Evolutionary conservation across 139 green algal genomes (phyloP).

Genomic region (Dunaliella primolecta): DNA sequence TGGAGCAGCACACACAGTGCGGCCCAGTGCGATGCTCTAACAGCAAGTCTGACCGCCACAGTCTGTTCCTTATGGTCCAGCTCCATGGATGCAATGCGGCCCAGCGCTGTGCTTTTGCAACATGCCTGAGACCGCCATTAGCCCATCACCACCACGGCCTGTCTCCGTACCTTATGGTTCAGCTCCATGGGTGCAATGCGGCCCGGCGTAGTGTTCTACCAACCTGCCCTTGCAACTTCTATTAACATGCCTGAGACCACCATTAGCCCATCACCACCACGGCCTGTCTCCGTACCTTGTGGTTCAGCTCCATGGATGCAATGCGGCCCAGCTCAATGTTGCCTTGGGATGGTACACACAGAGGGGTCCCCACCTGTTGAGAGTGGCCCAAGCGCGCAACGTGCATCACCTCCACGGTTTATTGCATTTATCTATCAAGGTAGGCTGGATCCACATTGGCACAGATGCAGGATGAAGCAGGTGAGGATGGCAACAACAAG

Average conservation of each 20-base stretch:
- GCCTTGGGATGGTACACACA: slow-evolving; percentile 54
- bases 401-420: background rate
- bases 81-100: slow-evolving; percentile 90
- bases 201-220: slow-evolving; percentile 83
- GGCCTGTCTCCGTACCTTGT: no score
- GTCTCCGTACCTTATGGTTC: slow-evolving; percentile 94
- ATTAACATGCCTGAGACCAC: no score
- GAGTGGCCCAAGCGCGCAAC: background rate
- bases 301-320: slow-evolving; percentile 90
- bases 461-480: no score
- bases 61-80: slow-evolving; percentile 94
- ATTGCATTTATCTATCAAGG: background rate
- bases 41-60: no score
- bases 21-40: slow-evolving; percentile 84
- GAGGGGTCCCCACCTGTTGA: slow-evolving; percentile 41
- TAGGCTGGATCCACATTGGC: no score
- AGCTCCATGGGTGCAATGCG: slow-evolving; percentile 91
- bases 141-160: no score
- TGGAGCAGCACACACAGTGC: no score
- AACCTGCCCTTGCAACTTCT: no score
- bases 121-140: no score
- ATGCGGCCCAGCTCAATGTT: slow-evolving; percentile 88
- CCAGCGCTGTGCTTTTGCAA: slow-evolving; percentile 84
- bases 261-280: no score
- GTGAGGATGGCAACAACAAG: no score